phyloP scores from a whole-genome alignment of 495 filamentous ascomycete species.

The Penicillium verhagenii region DNA sequence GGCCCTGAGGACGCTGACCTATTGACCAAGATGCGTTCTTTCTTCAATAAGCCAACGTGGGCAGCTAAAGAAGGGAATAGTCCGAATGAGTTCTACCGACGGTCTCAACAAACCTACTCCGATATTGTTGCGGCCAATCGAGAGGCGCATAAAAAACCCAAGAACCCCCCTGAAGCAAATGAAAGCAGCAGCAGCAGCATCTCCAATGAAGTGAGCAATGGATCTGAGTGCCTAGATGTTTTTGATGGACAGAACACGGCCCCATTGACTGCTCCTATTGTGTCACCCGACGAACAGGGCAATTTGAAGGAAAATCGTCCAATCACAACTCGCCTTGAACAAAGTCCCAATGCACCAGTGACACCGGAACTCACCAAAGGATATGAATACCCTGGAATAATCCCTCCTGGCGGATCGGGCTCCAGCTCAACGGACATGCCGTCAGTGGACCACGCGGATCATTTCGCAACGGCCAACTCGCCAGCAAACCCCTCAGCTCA shows the following conservation, averaged over 20 bases:
- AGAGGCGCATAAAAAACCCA: conserved; percentile 28
- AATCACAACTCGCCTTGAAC: not conserved
- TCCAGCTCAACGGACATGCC: not conserved
- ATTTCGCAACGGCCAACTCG: not conserved
- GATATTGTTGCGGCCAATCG: conserved; percentile 56
- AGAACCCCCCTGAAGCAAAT: conserved; percentile 7
- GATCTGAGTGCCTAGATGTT: conserved; percentile 8
- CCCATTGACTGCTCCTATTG: not conserved
- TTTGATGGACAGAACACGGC: conserved; percentile 1
- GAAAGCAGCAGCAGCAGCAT: not conserved
- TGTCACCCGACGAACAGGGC: not conserved
- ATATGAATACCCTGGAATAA: not conserved
- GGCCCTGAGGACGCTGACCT: not conserved
- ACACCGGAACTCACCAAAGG: not conserved
- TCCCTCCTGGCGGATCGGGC: not conserved
- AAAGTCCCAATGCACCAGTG: not conserved
- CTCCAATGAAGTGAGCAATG: not conserved
- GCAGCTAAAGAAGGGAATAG: conserved; percentile 45
- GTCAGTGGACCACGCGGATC: not conserved
- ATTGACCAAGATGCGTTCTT: conserved; percentile 48
- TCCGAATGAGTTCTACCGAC: conserved; percentile 62
- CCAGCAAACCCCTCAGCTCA: not conserved
- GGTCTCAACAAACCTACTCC: conserved; percentile 61
- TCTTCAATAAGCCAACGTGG: conserved; percentile 69
- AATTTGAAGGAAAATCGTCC: not conserved